Conservation (phyloP, 2,329 filamentous ascomycete genomes). For the Furcasterigmium furcatum region DNA sequence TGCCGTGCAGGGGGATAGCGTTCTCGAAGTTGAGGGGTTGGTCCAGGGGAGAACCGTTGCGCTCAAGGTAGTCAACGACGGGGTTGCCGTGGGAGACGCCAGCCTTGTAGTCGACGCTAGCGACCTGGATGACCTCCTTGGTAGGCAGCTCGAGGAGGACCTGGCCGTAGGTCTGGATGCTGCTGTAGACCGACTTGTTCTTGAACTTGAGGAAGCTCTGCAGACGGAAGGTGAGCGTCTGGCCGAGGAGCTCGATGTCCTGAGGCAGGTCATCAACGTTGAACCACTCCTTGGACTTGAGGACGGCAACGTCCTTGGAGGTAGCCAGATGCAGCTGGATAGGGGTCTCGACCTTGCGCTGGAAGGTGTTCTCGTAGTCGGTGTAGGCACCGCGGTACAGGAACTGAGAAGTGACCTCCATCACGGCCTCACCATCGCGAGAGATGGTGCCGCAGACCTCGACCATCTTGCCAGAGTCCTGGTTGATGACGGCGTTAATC, state of each 20-base stretch:
- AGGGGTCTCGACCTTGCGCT: conserved; percentile 92
- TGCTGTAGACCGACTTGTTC: conserved; percentile 89
- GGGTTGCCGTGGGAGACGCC: conserved; percentile 92
- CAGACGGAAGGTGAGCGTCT: conserved; percentile 94
- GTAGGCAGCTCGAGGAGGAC: conserved; percentile 92
- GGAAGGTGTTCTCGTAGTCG: conserved; percentile 98
- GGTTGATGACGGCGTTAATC: conserved; percentile 97
- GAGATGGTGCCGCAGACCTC: conserved; percentile 98
- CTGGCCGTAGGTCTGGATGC: conserved; percentile 86
- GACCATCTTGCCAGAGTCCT: conserved; percentile 98
- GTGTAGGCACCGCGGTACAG: conserved; percentile 89
- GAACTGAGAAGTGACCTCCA: conserved; percentile 99
- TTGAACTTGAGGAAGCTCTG: conserved; percentile 91
- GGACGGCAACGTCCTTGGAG: conserved; percentile 86
- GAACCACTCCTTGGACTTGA: conserved; percentile 98
- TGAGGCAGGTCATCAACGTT: conserved; percentile 66
- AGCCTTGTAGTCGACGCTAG: conserved; percentile 93
- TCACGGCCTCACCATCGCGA: conserved; percentile 78
- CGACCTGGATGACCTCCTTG: conserved; percentile 96
- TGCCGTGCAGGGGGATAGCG: conserved; percentile 90
- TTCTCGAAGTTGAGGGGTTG: conserved; percentile 98
- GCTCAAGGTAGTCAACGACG: conserved; percentile 91
- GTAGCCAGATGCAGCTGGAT: conserved; percentile 89
- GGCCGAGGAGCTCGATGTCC: conserved; percentile 82
- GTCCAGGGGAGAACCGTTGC: conserved; percentile 87